Evolutionary conservation across 2,329 filamentous ascomycete species (phyloP).

Genomic region (Phoma herbarum): DNA sequence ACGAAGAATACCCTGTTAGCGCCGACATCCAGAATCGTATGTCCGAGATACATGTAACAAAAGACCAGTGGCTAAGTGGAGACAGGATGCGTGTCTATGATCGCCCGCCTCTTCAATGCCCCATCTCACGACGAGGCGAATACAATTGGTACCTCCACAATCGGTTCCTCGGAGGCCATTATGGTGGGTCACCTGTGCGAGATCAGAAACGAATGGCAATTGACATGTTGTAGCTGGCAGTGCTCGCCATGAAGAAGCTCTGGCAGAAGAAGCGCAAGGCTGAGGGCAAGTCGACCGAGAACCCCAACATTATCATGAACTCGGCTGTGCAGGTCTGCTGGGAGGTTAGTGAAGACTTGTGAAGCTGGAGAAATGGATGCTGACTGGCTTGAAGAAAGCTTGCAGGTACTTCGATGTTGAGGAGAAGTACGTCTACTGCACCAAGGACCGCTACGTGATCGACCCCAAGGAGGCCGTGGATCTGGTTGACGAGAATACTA

Average conservation of each 20-base stretch:
- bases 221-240: conserved; percentile 62
- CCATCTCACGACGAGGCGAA: conserved; percentile 67
- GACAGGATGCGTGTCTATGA: conserved; percentile 60
- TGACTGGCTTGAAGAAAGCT: conserved; percentile 61
- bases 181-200: conserved; percentile 31
- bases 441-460: conserved; percentile 68
- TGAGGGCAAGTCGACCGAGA: conserved; percentile 79
- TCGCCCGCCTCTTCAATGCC: conserved; percentile 82
- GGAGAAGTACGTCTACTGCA: conserved; percentile 78
- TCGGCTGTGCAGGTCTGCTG: conserved; percentile 96
- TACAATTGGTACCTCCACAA: conserved; percentile 85
- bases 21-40: conserved; percentile 76
- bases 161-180: conserved; percentile 89
- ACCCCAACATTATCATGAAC: conserved; percentile 94
- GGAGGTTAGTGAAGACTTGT: conserved; percentile 61
- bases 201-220: not conserved
- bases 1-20: conserved; percentile 61
- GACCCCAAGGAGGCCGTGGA: conserved; percentile 69
- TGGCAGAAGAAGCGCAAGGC: conserved; percentile 90
- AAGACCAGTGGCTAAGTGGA: conserved; percentile 71
- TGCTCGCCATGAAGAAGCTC: conserved; percentile 92
- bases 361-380: not conserved
- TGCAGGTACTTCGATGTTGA: conserved; percentile 89
- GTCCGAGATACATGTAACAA: conserved; percentile 67
- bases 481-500: conserved; percentile 74